Evolutionary conservation across 169 alveolate species (phyloP).

Genomic region (Plasmodium falciparum): DNA sequence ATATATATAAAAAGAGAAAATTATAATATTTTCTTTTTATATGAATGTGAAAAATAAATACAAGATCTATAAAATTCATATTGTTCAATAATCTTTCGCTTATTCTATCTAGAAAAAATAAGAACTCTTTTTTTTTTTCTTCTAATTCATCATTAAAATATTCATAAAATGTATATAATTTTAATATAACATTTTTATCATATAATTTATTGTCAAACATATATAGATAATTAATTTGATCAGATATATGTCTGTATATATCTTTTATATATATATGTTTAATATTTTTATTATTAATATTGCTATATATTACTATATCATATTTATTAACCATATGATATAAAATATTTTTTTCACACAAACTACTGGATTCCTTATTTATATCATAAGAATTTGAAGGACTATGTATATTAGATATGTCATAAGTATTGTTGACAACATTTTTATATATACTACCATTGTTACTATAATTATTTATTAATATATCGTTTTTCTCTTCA

Average conservation of each 20-base stretch:
- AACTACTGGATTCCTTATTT: background rate
- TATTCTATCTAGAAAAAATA: conserved; percentile 64
- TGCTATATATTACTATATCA: conserved; percentile 50
- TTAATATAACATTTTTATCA: conserved; percentile 18
- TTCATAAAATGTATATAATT: conserved; percentile 28
- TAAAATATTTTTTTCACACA: background rate
- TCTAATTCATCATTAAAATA: conserved; percentile 17
- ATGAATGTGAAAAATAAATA: conserved; percentile 53
- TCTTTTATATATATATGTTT: conserved; percentile 63
- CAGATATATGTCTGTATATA: conserved; percentile 9
- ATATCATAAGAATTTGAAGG: background rate
- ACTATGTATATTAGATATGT: no score
- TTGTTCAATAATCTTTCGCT: conserved; percentile 19
- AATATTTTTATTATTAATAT: conserved; percentile 30
- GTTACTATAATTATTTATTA: no score
- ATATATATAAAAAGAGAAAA: conserved; percentile 47
- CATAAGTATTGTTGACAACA: no score
- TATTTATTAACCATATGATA: background rate
- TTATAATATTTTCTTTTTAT: conserved; percentile 49
- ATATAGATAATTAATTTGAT: conserved; percentile 34
- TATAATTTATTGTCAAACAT: conserved; percentile 40
- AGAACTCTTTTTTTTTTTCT: conserved; percentile 25
- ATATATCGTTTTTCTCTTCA: no score
- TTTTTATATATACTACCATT: no score
- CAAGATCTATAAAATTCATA: conserved; percentile 46